These are phyloP conservation scores for Boechera retrofracta DNA, from an alignment of 345 rosid genomes.

Conservation along the genomic window DNA sequence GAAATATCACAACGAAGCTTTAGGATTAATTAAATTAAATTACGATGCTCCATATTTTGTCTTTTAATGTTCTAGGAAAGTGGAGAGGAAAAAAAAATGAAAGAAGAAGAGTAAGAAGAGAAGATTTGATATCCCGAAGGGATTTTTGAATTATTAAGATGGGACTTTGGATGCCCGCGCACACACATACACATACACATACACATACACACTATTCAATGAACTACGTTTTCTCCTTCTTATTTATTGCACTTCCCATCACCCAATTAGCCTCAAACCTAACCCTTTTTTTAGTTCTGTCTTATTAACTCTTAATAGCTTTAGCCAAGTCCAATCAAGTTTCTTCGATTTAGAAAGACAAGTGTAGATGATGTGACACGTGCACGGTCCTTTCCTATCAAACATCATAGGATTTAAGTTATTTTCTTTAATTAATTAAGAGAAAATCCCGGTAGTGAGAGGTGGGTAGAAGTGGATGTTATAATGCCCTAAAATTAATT, in stretches of 20 bases:
- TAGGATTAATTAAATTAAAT: constrained; percentile 2
- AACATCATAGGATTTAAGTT: constrained; percentile 9
- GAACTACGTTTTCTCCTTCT: constrained; percentile 22
- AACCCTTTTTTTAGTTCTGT: neutral
- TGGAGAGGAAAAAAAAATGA: neutral
- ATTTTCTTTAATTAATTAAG: constrained; percentile 2
- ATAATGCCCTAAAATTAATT: neutral
- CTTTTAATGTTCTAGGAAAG: constrained; percentile 40
- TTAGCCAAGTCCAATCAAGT: neutral
- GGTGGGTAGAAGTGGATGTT: constrained; percentile 14
- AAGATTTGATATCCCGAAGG: constrained; percentile 19
- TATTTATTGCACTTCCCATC: constrained; percentile 41
- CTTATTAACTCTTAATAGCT: neutral
- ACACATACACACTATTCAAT: constrained; percentile 26
- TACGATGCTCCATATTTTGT: constrained; percentile 32
- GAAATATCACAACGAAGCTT: constrained; percentile 13
- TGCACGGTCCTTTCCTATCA: constrained; percentile 3
- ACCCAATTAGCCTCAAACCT: constrained; percentile 28
- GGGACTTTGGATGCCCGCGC: constrained; percentile 33
- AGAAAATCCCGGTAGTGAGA: neutral
- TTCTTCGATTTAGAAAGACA: neutral
- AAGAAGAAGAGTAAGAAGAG: neutral
- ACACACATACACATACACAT: neutral
- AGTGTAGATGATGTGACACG: constrained; percentile 1
- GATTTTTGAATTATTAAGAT: constrained; percentile 25